A percentile compares a stretch with the other conserved stretches of the same genome.
phyloP scores from a whole-genome alignment of 2,329 filamentous ascomycete genomes.

The Magnaporthiopsis poae region DNA sequence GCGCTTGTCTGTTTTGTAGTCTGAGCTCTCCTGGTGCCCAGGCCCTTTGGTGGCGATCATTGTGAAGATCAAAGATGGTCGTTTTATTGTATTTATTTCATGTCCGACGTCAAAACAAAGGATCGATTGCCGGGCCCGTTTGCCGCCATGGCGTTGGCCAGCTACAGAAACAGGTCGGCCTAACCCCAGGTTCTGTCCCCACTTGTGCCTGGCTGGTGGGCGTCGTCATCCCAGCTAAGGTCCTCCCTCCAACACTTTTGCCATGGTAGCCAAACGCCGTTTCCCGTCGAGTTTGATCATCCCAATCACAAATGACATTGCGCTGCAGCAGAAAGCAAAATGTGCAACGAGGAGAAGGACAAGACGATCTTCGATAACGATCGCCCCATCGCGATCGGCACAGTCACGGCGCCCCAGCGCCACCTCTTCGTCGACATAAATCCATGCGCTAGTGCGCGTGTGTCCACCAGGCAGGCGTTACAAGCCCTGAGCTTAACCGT shows the following conservation, averaged over 20 bases:
- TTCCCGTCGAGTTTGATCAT: neutral
- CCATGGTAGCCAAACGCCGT: neutral
- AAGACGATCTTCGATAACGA: neutral
- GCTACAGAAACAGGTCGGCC: too few relatives aligned
- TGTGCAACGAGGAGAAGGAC: neutral
- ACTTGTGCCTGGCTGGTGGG: neutral
- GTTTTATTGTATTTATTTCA: too few relatives aligned
- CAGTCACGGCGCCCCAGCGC: neutral
- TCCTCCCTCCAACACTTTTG: neutral
- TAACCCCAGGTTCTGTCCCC: neutral
- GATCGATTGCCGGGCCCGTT: too few relatives aligned
- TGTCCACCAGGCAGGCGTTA: neutral
- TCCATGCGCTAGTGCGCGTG: neutral
- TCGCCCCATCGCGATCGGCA: neutral
- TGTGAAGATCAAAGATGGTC: too few relatives aligned
- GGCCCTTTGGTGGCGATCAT: too few relatives aligned
- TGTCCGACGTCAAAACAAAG: too few relatives aligned
- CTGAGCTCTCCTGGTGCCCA: neutral
- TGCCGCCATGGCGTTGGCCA: too few relatives aligned
- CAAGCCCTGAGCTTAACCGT: too few relatives aligned
- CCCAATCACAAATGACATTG: neutral
- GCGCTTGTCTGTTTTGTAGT: too few relatives aligned
- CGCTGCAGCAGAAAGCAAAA: too few relatives aligned
- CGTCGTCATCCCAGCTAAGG: neutral
- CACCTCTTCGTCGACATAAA: neutral